Base-by-base conservation (phyloP, 805 yeast genomes). In the Ogataea degrootiae region DNA sequence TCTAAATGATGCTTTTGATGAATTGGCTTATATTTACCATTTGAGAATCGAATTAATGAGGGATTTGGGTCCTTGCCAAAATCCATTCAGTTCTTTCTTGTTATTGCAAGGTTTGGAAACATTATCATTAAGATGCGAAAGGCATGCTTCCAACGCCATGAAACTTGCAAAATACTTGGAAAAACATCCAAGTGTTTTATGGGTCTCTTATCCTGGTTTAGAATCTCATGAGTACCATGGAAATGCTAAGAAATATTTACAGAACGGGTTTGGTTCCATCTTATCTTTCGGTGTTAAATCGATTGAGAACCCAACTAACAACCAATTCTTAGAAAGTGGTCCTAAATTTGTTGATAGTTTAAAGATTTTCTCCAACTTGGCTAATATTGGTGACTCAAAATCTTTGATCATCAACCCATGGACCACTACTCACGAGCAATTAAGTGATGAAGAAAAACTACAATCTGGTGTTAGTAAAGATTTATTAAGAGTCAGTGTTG, bases 361-460 rank as follows among this genome's bases (percentile, higher is more conserved):
- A 68, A 80, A 88, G 69, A 70, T 94, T 48, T 95, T 96, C 47
- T 85, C 96, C 33, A 87, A 90, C 73, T 80, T 94, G 65, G 98
- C 99, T 43, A 92, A 92, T 62, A 97, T 92, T 49, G 99, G 99
- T 65, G 99, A 92, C 63, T 83, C 92, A 43, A 94, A 92, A 74
- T 88, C 98, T 40, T 77, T 92, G 65, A 96, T 92, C 49, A 92
- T 92, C 68, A 91, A 97, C 46, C 99, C 99, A 55, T 91, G 85
- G 77, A 89, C 79, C 70, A 94, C 98, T 37, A 92, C 98, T 23
- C 99, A 92, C 70, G 91, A 89, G 67, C 98, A 94, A 73, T 77
- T 92, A 62, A 68, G 73, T 38, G 89, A 87, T 41, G 86, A 82
- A 55, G 97, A 89, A 73, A 88, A 87, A 71, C 47, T 70, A 38